These are phyloP conservation scores for Baudoinia panamericana DNA, from an alignment of 495 filamentous ascomycete genomes.

Conservation along the genomic window DNA sequence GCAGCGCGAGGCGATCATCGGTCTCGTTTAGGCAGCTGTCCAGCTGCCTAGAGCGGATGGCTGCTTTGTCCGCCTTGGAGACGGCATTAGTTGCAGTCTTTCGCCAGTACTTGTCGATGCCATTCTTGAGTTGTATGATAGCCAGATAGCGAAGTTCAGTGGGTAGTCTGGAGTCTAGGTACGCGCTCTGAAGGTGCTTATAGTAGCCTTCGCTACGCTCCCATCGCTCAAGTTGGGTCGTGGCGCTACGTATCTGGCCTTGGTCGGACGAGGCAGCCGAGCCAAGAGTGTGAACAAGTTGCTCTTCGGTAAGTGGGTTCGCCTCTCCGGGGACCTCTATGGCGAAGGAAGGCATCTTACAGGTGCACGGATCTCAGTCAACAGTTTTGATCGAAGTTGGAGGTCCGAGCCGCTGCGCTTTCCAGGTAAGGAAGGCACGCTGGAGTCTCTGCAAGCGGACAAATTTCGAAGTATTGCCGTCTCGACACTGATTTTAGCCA, in stretches of 20 bases:
- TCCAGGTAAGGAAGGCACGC: too few species aligned
- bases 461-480: too few species aligned
- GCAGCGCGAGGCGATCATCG: constrained; percentile 57
- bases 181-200: constrained; percentile 60
- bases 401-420: too few species aligned
- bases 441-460: too few species aligned
- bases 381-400: too few species aligned
- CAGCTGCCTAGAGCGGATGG: constrained; percentile 60
- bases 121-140: constrained; percentile 89
- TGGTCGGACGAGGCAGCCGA: constrained; percentile 61
- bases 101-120: constrained; percentile 88
- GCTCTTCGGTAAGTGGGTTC: constrained; percentile 48
- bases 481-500: too few species aligned
- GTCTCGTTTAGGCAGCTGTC: constrained; percentile 61
- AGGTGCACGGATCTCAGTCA: too few species aligned
- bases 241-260: constrained; percentile 62
- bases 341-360: constrained; percentile 15
- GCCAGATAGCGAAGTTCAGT: constrained; percentile 70
- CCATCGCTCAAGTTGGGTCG: constrained; percentile 76
- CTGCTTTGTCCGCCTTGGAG: constrained; percentile 54
- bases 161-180: constrained; percentile 62
- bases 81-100: constrained; percentile 58
- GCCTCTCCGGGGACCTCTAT: constrained; percentile 48
- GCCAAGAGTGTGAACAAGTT: constrained; percentile 57
- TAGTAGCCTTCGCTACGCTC: constrained; percentile 65